These are phyloP conservation scores for Pyronema domesticum DNA, from an alignment of 495 filamentous ascomycete species.

Conservation along the genomic window DNA sequence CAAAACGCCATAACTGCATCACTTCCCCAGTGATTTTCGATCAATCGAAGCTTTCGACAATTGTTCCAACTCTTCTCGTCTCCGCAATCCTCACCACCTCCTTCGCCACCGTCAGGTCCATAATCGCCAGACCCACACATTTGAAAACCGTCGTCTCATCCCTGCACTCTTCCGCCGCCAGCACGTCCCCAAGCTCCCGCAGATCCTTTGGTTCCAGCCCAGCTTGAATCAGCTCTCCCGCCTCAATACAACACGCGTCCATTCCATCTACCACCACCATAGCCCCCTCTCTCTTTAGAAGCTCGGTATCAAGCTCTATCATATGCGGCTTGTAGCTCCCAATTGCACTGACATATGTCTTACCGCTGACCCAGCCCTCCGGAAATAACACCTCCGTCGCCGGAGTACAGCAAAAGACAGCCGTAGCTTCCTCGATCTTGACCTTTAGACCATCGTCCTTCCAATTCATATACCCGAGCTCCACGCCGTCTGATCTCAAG, in stretches of 20 bases:
- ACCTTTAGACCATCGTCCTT: slow-evolving; percentile 31
- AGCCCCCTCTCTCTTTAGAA: slow-evolving; percentile 52
- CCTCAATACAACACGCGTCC: slow-evolving; percentile 61
- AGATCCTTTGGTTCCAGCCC: slow-evolving; percentile 52
- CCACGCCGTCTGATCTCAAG: neutral
- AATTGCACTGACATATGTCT: slow-evolving; percentile 29
- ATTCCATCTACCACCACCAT: slow-evolving; percentile 71
- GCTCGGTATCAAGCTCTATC: slow-evolving; percentile 63
- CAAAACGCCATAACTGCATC: neutral
- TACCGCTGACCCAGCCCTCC: slow-evolving; percentile 26
- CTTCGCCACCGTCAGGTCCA: slow-evolving; percentile 62
- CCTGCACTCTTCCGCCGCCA: slow-evolving; percentile 32
- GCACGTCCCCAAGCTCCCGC: slow-evolving; percentile 58
- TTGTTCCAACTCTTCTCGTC: slow-evolving; percentile 36
- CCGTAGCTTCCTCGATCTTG: slow-evolving; percentile 49
- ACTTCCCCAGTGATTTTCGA: neutral
- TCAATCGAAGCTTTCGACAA: neutral
- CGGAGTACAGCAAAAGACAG: slow-evolving; percentile 69
- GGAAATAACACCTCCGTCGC: slow-evolving; percentile 44
- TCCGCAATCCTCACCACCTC: slow-evolving; percentile 58
- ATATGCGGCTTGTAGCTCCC: slow-evolving; percentile 74
- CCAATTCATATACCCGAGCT: neutral
- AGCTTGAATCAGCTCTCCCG: slow-evolving; percentile 75
- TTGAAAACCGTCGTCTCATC: slow-evolving; percentile 60
- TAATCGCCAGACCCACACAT: slow-evolving; percentile 60